A percentile compares a stretch with the other conserved stretches of the same genome.
Evolutionary conservation across 2,329 filamentous ascomycete species (phyloP).

Genomic region (Diaporthe ampelina): DNA sequence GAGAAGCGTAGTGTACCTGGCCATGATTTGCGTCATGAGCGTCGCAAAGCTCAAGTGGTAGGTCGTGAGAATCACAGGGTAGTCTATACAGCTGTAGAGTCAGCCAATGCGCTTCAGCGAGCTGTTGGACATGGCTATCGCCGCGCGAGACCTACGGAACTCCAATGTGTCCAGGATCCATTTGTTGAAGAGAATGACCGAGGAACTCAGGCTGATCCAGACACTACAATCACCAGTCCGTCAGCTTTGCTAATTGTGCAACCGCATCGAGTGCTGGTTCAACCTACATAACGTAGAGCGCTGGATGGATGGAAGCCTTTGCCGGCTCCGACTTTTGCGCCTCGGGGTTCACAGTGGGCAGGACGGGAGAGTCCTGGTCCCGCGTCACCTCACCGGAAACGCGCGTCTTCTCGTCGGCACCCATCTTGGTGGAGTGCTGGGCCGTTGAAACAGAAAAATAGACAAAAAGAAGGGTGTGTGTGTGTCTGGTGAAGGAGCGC

Average conservation of each 20-base stretch:
- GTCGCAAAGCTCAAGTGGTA: conserved; percentile 97
- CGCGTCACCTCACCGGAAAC: conserved; percentile 83
- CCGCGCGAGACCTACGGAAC: conserved; percentile 74
- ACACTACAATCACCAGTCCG: conserved; percentile 65
- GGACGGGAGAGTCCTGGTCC: conserved; percentile 70
- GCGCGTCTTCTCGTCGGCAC: conserved; percentile 84
- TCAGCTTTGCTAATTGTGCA: not conserved
- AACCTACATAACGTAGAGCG: conserved; percentile 84
- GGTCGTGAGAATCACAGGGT: conserved; percentile 88
- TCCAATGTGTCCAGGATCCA: conserved; percentile 90
- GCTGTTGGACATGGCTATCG: not conserved
- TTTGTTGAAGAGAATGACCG: conserved; percentile 99
- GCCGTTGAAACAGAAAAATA: conserved; percentile 3
- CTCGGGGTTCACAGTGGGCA: conserved; percentile 86
- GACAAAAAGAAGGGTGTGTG: conserved; percentile 1
- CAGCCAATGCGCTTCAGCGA: conserved; percentile 27
- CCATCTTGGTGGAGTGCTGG: conserved; percentile 62
- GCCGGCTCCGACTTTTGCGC: conserved; percentile 78
- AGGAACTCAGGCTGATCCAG: conserved; percentile 94
- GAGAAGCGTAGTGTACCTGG: conserved; percentile 88
- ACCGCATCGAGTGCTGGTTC: not conserved
- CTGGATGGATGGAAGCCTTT: conserved; percentile 79
- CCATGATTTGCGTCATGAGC: conserved; percentile 92
- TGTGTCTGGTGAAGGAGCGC: conserved; percentile 23
- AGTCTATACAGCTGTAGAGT: conserved; percentile 62